Base-by-base conservation (phyloP, 345 rosid species). In the Brassica napus region DNA sequence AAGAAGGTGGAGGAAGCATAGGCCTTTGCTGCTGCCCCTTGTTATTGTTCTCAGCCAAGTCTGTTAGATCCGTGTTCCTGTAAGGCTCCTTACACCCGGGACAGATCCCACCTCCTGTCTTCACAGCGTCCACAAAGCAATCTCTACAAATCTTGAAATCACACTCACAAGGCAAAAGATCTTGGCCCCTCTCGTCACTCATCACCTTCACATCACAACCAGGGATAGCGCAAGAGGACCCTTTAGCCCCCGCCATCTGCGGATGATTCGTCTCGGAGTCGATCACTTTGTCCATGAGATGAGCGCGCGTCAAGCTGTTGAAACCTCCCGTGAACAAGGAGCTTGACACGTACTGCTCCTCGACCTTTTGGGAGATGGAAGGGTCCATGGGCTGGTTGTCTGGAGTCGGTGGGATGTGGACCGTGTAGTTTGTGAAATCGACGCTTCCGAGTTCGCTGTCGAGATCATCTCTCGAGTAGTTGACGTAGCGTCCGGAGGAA, bases 321-420 rank as follows among this genome's bases (percentile, higher is more conserved):
- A 54, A 54, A 54, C 59, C 59, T 0, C 59, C 59, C 0, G 59
- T 54, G 24, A 54, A 54, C 59, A 54, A 3, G 24, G 59, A 54
- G 59, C 59, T 54, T 0, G 59, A 54, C 59, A 54, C 59, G 59
- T 54, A 54, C 59, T 54, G 59, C 59, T 54, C 59, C 59, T 54
- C 59, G 1, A 54, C 59, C 59, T 54, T 54, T 4, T 90, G 97
- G 6, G 98, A 90, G 62, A 94, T 90, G 1, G 97, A 89, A 1
- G 92, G 89, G 77, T 94, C 98, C 96, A 90, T 94, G 1, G 98
- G 96, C 67, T 94, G 98, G 79, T 92, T 89, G 79, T 92, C 98
- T 1, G 98, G 98, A 35, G 98, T 94, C 8, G 91, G 94, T 0
- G 98, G 98, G 63, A 90, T 87, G 11, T 94, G 96, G 9, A 94